Conservation (phyloP, 1,284 basidiomycete genomes). For the Phellinidium pouzarii region DNA sequence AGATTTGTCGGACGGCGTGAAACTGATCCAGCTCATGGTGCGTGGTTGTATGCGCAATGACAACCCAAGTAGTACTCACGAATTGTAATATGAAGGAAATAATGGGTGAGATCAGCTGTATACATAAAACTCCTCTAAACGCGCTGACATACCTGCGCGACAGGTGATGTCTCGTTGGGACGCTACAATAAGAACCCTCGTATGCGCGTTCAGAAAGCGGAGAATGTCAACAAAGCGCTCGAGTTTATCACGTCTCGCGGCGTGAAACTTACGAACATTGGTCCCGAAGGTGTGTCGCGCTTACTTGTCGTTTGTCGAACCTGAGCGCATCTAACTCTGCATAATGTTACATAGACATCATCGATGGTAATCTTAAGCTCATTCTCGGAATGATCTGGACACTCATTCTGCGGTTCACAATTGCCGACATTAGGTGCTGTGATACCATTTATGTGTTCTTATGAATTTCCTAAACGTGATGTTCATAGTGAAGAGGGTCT, state of each 20-base stretch:
- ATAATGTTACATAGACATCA: slow-evolving; percentile 66
- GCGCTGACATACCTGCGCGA: slow-evolving; percentile 6
- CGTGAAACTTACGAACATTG: slow-evolving; percentile 96
- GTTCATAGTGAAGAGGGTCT: slow-evolving; percentile 85
- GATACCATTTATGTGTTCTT: neutral
- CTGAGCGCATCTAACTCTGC: neutral
- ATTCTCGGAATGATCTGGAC: slow-evolving; percentile 99
- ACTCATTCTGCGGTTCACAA: slow-evolving; percentile 92
- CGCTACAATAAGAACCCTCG: slow-evolving; percentile 86
- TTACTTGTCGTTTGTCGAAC: neutral
- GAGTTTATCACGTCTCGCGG: slow-evolving; percentile 94
- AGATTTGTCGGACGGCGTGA: slow-evolving; percentile 93
- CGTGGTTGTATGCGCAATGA: slow-evolving; percentile 23
- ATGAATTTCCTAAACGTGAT: too few relatives aligned
- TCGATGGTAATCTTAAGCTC: slow-evolving; percentile 95
- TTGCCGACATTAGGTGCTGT: slow-evolving; percentile 89
- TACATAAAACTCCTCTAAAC: too few relatives aligned
- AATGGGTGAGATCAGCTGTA: slow-evolving; percentile 56
- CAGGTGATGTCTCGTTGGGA: slow-evolving; percentile 85
- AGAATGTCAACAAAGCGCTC: slow-evolving; percentile 95
- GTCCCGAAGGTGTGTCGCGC: slow-evolving; percentile 68
- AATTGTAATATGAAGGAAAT: slow-evolving; percentile 60
- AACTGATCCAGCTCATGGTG: slow-evolving; percentile 89
- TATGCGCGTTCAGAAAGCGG: slow-evolving; percentile 94
- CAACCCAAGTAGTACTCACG: slow-evolving; percentile 3